phyloP scores from a whole-genome alignment of 2,329 filamentous ascomycete species.

The Hypoxylon sp. region DNA sequence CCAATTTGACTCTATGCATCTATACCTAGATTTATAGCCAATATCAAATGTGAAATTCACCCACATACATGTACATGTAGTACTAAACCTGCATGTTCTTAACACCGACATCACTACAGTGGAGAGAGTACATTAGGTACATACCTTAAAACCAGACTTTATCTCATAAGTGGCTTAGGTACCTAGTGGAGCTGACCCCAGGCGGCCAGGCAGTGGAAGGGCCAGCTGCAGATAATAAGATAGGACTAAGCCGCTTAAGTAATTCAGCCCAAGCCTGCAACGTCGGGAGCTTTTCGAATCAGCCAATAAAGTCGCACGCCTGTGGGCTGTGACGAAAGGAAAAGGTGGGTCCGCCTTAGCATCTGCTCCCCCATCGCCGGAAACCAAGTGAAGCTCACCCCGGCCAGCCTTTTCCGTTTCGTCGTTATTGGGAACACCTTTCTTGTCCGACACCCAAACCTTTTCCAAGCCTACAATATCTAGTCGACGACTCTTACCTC shows the following conservation, averaged over 20 bases:
- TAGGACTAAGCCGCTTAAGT: constrained; percentile 26
- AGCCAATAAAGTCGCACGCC: background rate
- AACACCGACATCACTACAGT: constrained; percentile 27
- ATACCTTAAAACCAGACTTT: constrained; percentile 4
- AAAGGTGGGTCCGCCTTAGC: constrained; percentile 5
- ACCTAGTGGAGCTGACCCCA: constrained; percentile 29
- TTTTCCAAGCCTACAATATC: background rate
- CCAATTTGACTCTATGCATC: background rate
- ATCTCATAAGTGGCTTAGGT: constrained; percentile 27
- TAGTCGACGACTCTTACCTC: constrained; percentile 1
- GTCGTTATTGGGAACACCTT: constrained; percentile 4
- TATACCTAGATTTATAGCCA: background rate
- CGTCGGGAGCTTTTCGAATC: constrained; percentile 3
- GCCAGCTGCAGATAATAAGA: constrained; percentile 37
- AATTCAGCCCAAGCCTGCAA: constrained; percentile 26
- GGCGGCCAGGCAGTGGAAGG: constrained; percentile 17
- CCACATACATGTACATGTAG: background rate
- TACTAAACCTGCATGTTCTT: constrained; percentile 33
- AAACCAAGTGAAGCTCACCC: constrained; percentile 33
- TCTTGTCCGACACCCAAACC: constrained; percentile 10
- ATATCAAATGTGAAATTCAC: constrained; percentile 1
- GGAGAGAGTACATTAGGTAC: constrained; percentile 25
- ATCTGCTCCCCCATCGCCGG: constrained; percentile 21
- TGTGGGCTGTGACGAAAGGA: constrained; percentile 32
- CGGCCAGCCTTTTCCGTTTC: constrained; percentile 17